phyloP scores from a whole-genome alignment of 177 flowering plant genomes.

The Vitis hybrid region DNA sequence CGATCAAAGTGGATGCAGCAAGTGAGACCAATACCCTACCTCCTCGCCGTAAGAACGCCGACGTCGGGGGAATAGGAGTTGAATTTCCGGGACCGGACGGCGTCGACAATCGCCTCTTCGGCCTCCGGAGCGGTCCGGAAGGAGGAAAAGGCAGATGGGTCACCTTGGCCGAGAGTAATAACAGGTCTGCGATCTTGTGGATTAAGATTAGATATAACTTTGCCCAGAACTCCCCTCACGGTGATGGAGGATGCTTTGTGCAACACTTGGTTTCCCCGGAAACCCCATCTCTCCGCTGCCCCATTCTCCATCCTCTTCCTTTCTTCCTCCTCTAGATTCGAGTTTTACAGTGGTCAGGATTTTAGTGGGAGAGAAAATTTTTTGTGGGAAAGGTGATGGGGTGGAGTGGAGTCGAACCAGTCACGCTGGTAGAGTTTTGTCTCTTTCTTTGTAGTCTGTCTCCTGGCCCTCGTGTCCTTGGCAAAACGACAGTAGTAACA shows the following conservation, averaged over 20 bases:
- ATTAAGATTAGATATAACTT: slow-evolving; percentile 22
- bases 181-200: slow-evolving; percentile 26
- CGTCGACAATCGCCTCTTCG: slow-evolving; percentile 48
- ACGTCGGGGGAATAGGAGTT: slow-evolving; percentile 41
- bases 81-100: slow-evolving; percentile 42
- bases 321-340: background rate
- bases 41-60: slow-evolving; percentile 49
- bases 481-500: no score
- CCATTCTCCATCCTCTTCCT: slow-evolving; percentile 13
- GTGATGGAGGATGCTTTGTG: slow-evolving; percentile 19
- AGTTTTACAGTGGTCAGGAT: no score
- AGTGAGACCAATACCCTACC: slow-evolving; percentile 20
- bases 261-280: slow-evolving; percentile 14
- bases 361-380: background rate
- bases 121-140: slow-evolving; percentile 48
- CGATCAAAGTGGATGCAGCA: no score
- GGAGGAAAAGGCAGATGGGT: slow-evolving; percentile 54
- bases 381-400: no score
- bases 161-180: slow-evolving; percentile 60
- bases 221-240: slow-evolving; percentile 31
- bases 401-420: no score
- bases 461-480: no score
- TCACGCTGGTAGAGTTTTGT: no score
- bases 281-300: slow-evolving; percentile 28
- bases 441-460: no score